Evolutionary conservation across 2,329 filamentous ascomycete species (phyloP), one percentile per base, ranked within the genome.

Genomic region (Botrytis squamosa): DNA sequence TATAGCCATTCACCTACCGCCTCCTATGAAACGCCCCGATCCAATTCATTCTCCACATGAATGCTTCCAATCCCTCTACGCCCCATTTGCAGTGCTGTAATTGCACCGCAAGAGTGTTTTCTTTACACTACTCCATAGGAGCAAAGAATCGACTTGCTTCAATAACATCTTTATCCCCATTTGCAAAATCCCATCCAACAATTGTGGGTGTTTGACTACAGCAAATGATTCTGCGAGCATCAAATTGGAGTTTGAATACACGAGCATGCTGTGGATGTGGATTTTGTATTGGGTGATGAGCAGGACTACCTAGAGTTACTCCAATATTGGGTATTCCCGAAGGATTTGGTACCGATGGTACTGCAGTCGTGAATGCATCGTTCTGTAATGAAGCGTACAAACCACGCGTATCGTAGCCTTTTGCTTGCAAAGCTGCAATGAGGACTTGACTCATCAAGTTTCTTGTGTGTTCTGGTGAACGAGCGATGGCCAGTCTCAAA

Each of bases 101-200:
- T 55, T 57, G 25, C 36, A 9, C 5, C 46, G 3, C 1, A 49
- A 22, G 49, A 29, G 16, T 40, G 25, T 40, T 57, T 25, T 16
- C 3, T 55, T 40, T 36, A 33, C 9, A 68, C 77, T 82, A 88
- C 73, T 89, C 87, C 60, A 91, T 85, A 3, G 88, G 86, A 71
- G 87, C 90, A 81, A 97, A 97, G 80, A 97, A 97, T 52, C 88
- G 88, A 76, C 90, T 89, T 10, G 92, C 93, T 80, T 93, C 91
- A 72, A 93, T 89, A 71, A 98, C 88, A 78, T 97, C 92, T 72
- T 88, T 83, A 77, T 99, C 95, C 7, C 90, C 92, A 77, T 94
- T 93, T 74, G 94, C 96, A 86, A 98, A 99, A 82, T 99, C 96
- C 96, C 96, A 99, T 0, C 95, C 96, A 0, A 98, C 94, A 80